Evolutionary conservation across 139 green algal species (phyloP).

Genomic region (Ulvella scutata): DNA sequence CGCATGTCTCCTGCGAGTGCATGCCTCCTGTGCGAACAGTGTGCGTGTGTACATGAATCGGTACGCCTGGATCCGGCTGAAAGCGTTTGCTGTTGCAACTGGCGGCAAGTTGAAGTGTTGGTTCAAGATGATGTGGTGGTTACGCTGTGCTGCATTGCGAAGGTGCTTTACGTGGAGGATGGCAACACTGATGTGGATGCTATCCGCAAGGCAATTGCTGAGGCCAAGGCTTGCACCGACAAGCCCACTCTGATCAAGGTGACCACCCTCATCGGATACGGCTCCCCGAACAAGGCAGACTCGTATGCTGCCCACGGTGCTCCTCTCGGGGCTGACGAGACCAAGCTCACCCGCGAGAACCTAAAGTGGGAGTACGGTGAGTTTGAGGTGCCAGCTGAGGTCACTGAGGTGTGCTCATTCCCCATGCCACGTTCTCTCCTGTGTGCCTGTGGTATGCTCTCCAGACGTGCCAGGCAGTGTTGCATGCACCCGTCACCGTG

Average conservation of each 20-base stretch:
- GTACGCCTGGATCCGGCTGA: no score
- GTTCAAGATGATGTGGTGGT: no score
- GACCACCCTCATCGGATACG: slow-evolving; percentile 96
- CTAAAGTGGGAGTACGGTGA: slow-evolving; percentile 82
- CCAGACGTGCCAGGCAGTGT: no score
- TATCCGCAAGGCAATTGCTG: slow-evolving; percentile 64
- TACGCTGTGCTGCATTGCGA: not conserved
- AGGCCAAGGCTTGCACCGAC: slow-evolving; percentile 82
- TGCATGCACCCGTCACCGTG: no score
- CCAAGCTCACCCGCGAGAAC: slow-evolving; percentile 78
- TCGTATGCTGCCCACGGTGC: slow-evolving; percentile 93
- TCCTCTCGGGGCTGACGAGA: slow-evolving; percentile 87
- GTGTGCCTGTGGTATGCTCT: no score
- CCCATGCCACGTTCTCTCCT: no score
- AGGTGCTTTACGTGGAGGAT: slow-evolving; percentile 36
- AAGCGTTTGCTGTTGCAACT: no score
- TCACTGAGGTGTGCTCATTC: slow-evolving; percentile 20
- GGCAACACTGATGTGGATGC: slow-evolving; percentile 90
- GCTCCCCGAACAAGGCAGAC: slow-evolving; percentile 98
- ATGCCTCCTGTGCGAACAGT: no score
- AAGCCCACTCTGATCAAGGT: slow-evolving; percentile 94
- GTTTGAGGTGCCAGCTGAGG: slow-evolving; percentile 86
- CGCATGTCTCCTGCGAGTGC: no score
- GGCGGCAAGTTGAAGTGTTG: no score
- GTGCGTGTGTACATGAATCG: no score